These are phyloP conservation scores for Suillus discolor DNA, from an alignment of 768 basidiomycete species.

Conservation along the genomic window DNA sequence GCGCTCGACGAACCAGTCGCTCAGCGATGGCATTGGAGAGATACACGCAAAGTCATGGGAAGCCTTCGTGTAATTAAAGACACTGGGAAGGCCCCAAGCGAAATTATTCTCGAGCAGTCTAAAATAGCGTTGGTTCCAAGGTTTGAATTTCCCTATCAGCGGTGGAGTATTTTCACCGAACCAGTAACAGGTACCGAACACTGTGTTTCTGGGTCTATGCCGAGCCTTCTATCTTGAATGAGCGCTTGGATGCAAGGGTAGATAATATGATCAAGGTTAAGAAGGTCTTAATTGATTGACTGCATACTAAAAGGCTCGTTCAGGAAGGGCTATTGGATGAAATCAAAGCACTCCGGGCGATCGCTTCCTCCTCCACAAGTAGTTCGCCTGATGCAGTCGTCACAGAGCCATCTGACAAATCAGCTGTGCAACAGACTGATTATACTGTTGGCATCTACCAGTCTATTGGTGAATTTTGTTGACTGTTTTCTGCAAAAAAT, in stretches of 20 bases:
- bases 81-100: conserved; percentile 62
- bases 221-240: conserved; percentile 58
- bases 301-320: conserved; percentile 9
- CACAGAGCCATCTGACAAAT: not conserved
- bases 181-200: conserved; percentile 68
- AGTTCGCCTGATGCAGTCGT: not conserved
- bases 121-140: conserved; percentile 47
- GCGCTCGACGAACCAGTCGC: conserved; percentile 75
- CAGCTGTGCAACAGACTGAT: conserved; percentile 37
- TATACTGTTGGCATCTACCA: conserved; percentile 91
- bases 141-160: conserved; percentile 34
- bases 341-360: conserved; percentile 54
- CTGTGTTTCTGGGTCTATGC: conserved; percentile 93
- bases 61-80: conserved; percentile 79
- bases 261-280: conserved; percentile 87
- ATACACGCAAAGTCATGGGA: conserved; percentile 87
- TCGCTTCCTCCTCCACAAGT: conserved; percentile 13
- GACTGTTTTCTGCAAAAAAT: conserved; percentile 3
- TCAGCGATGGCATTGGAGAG: conserved; percentile 93
- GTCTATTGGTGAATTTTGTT: conserved; percentile 68
- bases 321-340: conserved; percentile 84
- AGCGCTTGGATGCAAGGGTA: conserved; percentile 76
- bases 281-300: not conserved
- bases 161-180: not conserved
- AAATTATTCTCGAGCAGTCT: conserved; percentile 68